These are phyloP conservation scores for Mycena belliarum DNA, from an alignment of 768 basidiomycete species.

Conservation along the genomic window DNA sequence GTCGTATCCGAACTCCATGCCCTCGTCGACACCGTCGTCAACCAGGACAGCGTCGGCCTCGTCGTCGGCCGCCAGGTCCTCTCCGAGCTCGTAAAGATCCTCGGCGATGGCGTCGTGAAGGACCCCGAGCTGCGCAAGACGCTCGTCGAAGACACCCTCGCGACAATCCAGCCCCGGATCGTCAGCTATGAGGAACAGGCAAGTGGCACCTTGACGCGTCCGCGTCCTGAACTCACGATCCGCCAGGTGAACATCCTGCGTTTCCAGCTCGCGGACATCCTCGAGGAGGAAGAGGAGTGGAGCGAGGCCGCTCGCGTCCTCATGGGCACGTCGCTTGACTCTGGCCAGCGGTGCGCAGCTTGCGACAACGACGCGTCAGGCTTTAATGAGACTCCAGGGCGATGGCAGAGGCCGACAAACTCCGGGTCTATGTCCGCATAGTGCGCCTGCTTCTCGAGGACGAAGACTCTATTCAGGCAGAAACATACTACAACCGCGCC, in stretches of 20 bases:
- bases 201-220: conserved; percentile 23
- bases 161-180: conserved; percentile 70
- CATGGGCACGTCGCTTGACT: conserved; percentile 90
- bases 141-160: conserved; percentile 75
- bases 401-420: conserved; percentile 80
- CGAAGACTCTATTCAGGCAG: conserved; percentile 96
- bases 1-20: conserved; percentile 61
- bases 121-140: conserved; percentile 62
- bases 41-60: conserved; percentile 78
- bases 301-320: conserved; percentile 89
- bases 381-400: conserved; percentile 39
- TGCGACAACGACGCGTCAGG: conserved; percentile 9
- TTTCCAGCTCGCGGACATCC: conserved; percentile 87
- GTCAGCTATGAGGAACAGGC: conserved; percentile 98
- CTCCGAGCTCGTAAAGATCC: conserved; percentile 74
- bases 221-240: not conserved
- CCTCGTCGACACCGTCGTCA: conserved; percentile 79
- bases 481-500: conserved; percentile 96
- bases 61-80: conserved; percentile 89
- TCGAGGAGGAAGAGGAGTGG: conserved; percentile 92
- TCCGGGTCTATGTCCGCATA: conserved; percentile 90
- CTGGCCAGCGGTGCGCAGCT: conserved; percentile 70
- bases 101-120: conserved; percentile 57
- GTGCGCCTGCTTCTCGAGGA: conserved; percentile 93
- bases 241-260: conserved; percentile 77